phyloP scores from a whole-genome alignment of 2,329 filamentous ascomycete genomes.

The Emmonsiellopsis sp. region DNA sequence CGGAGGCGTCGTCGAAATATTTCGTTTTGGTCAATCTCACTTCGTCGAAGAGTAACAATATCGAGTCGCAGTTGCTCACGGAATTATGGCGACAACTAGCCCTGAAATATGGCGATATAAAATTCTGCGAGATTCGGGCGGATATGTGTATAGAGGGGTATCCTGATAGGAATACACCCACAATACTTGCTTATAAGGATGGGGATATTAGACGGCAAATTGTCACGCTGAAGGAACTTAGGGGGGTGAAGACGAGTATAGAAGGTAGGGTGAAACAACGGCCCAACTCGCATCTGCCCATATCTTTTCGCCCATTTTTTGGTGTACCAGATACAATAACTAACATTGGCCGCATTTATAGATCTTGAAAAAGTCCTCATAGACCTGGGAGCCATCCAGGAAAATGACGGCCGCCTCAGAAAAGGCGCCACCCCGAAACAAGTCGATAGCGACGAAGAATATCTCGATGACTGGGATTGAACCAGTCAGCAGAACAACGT shows the following conservation, averaged over 20 bases:
- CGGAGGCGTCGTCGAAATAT: constrained; percentile 68
- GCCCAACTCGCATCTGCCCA: neutral
- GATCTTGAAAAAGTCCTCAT: constrained; percentile 76
- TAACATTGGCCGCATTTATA: constrained; percentile 8
- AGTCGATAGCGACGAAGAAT: constrained; percentile 43
- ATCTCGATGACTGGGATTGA: constrained; percentile 53
- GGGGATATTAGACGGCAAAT: constrained; percentile 87
- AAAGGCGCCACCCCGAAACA: constrained; percentile 44
- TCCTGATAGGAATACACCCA: constrained; percentile 89
- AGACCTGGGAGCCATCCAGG: constrained; percentile 68
- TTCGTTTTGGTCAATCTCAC: constrained; percentile 71
- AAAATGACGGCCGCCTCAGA: constrained; percentile 69
- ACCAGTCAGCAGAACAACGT: neutral
- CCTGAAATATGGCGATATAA: constrained; percentile 79
- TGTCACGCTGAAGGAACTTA: constrained; percentile 75
- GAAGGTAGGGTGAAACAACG: constrained; percentile 29
- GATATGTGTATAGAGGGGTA: constrained; percentile 95
- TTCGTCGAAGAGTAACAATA: constrained; percentile 66
- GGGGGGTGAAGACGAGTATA: constrained; percentile 62
- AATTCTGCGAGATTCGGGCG: constrained; percentile 92
- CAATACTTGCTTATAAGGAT: constrained; percentile 84
- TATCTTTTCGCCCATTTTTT: neutral
- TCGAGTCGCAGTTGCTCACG: constrained; percentile 72
- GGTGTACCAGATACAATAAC: neutral
- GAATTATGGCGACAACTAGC: constrained; percentile 83